Evolutionary conservation across 148 eudicot genomes (phyloP).

Genomic region (Amaranthus palmeri): DNA sequence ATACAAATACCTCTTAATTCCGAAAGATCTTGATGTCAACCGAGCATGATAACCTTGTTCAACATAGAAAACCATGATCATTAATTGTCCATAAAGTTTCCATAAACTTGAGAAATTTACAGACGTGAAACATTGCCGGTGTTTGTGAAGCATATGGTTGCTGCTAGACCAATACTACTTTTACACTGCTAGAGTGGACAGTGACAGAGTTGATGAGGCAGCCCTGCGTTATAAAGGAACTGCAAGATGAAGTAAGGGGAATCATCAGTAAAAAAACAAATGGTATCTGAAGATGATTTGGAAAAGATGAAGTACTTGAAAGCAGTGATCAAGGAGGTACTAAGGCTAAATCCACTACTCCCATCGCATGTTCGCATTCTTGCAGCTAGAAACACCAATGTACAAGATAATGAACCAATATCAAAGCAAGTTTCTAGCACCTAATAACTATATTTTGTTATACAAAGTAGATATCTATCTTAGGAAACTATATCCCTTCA

Average conservation of each 20-base stretch:
- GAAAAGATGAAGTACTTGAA: constrained; percentile 24
- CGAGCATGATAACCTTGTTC: too few relatives aligned
- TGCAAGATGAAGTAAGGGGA: constrained; percentile 28
- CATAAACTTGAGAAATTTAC: too few relatives aligned
- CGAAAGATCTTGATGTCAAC: too few relatives aligned
- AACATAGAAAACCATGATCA: too few relatives aligned
- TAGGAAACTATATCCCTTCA: too few relatives aligned
- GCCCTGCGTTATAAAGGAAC: constrained; percentile 28
- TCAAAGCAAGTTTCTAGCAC: too few relatives aligned
- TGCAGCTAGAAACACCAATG: not conserved
- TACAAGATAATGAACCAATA: too few relatives aligned
- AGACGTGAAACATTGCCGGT: not conserved
- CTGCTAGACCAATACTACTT: constrained; percentile 25
- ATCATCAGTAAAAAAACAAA: constrained; percentile 6
- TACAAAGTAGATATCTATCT: too few relatives aligned
- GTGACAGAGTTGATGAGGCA: constrained; percentile 26
- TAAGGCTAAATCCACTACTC: constrained; percentile 29
- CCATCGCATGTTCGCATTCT: constrained; percentile 8
- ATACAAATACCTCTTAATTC: too few relatives aligned
- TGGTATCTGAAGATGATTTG: constrained; percentile 23
- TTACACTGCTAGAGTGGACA: constrained; percentile 29
- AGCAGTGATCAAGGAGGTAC: constrained; percentile 32
- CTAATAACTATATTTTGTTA: too few relatives aligned
- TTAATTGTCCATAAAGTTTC: too few relatives aligned
- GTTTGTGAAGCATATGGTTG: constrained; percentile 32